phyloP scores from a whole-genome alignment of 495 filamentous ascomycete genomes.

The Penicillium desertorum region DNA sequence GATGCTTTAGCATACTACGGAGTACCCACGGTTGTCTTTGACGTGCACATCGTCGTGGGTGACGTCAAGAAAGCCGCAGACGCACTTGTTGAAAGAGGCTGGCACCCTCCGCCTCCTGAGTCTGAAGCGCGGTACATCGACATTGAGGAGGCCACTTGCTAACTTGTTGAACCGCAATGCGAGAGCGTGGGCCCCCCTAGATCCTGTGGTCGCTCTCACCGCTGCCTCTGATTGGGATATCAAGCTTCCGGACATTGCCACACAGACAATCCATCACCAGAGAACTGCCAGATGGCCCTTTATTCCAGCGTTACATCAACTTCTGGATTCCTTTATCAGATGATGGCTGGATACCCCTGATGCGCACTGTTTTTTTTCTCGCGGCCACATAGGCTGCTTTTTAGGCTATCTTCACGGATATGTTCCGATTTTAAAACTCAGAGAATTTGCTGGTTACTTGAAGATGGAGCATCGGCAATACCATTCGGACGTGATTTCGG shows the following conservation, averaged over 20 bases:
- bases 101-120: neutral
- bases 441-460: neutral
- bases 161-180: neutral
- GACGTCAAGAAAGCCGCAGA: neutral
- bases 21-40: neutral
- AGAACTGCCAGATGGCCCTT: neutral
- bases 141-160: neutral
- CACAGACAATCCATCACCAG: neutral
- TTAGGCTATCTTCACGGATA: neutral
- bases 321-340: neutral
- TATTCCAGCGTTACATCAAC: neutral
- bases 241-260: neutral
- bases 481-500: neutral
- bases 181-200: neutral
- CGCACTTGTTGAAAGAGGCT: neutral
- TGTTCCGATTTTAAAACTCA: neutral
- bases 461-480: neutral
- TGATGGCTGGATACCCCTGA: neutral
- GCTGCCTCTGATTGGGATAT: neutral
- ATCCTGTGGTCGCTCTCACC: neutral
- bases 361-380: neutral
- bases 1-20: neutral
- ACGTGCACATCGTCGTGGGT: neutral
- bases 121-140: neutral
- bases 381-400: neutral